A percentile compares a stretch with the other conserved stretches of the same genome.
These are phyloP conservation scores for Leishmania martiniquensis DNA, from an alignment of 208 protist species.

Conservation along the genomic window DNA sequence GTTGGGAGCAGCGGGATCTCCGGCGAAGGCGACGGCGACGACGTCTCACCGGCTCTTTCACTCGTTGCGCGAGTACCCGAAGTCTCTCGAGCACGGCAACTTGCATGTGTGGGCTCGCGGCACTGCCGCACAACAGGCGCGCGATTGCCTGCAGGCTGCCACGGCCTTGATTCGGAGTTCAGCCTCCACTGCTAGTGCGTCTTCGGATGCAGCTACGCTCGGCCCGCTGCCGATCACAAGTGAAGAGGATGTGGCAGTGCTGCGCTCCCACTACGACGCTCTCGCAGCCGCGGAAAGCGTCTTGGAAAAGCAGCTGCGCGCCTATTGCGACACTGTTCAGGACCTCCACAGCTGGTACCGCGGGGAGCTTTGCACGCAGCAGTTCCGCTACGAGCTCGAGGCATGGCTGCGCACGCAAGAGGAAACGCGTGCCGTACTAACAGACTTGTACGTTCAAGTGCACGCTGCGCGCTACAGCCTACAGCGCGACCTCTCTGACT, in stretches of 20 bases:
- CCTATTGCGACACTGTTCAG: conserved; percentile 27
- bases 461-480: conserved; percentile 43
- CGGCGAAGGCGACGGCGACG: not conserved
- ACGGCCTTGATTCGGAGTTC: not conserved
- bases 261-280: conserved; percentile 25
- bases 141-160: conserved; percentile 14
- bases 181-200: not conserved
- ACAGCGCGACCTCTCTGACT: conserved; percentile 66
- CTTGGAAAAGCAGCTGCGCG: conserved; percentile 11
- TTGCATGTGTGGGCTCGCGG: conserved; percentile 19
- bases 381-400: conserved; percentile 18
- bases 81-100: conserved; percentile 30
- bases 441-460: conserved; percentile 25
- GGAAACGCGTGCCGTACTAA: conserved; percentile 12
- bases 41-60: conserved; percentile 10
- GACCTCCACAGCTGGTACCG: conserved; percentile 28
- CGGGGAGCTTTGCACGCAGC: conserved; percentile 19
- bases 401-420: conserved; percentile 30
- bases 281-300: conserved; percentile 11
- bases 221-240: conserved; percentile 9
- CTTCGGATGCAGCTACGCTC: conserved; percentile 4
- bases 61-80: conserved; percentile 27
- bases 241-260: conserved; percentile 18
- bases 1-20: not conserved
- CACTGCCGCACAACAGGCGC: conserved; percentile 8